Conservation (phyloP, 192 early-diverging fungal species). For the Entomortierella parvispora region DNA sequence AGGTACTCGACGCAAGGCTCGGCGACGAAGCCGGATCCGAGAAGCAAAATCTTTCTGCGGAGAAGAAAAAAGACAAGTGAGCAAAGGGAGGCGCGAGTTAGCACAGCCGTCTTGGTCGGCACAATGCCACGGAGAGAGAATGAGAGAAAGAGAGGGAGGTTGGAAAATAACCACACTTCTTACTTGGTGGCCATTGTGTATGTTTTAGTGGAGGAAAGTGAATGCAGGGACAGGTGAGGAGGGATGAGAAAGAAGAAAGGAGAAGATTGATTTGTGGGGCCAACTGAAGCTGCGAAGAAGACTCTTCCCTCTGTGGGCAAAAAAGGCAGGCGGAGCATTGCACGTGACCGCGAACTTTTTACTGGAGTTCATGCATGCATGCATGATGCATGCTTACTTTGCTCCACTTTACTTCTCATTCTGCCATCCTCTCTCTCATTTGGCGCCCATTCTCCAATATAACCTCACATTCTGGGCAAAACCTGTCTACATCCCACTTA, state of each 20-base stretch:
- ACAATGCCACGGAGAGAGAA: neutral
- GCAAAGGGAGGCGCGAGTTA: neutral
- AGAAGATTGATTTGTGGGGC: neutral
- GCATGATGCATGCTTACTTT: no score
- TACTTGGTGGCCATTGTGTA: constrained; percentile 50
- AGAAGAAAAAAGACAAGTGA: neutral
- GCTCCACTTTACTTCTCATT: no score
- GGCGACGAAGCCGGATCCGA: constrained; percentile 98
- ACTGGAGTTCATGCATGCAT: neutral
- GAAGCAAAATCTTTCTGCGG: constrained; percentile 88
- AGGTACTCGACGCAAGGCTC: constrained; percentile 95
- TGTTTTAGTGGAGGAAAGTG: neutral
- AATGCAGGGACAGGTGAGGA: neutral
- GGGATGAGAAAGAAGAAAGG: neutral
- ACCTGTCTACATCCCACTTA: no score
- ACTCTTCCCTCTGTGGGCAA: neutral
- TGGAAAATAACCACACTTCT: neutral
- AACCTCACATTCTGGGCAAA: no score
- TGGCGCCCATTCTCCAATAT: no score
- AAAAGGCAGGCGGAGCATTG: neutral
- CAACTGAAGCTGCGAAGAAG: no score
- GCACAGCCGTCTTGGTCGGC: neutral
- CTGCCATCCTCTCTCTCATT: no score
- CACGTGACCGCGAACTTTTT: neutral
- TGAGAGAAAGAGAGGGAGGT: neutral